Evolutionary conservation across 1,139 yeast genomes (phyloP), one percentile per base, ranked within the genome.

Genomic region (Meyerozyma carpophila): DNA sequence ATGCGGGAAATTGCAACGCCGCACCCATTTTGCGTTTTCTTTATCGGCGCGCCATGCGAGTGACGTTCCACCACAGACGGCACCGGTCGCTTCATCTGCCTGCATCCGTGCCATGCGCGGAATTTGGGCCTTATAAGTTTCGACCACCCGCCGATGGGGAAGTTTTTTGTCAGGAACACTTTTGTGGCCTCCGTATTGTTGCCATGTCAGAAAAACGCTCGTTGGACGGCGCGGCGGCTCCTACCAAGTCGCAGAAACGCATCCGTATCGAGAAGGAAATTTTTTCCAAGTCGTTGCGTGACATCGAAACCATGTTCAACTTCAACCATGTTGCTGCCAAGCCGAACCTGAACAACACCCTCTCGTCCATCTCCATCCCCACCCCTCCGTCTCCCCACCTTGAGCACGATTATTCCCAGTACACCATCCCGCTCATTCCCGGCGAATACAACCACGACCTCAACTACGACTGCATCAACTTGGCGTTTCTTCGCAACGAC

Each of bases 271-370:
- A 63, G 43, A 51, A 55, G 40, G 66, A 62, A 46, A 61, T 62
- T 37, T 63, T 62, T 43, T 58, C 61, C 44, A 62, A 59, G 41
- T 56, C 65, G 26, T 59, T 64, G 43, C 53, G 55, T 42, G 68
- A 63, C 43, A 62, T 63, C 28, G 65, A 64, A 39, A 51, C 51
- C 37, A 56, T 63, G 59, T 63, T 62, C 46, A 50, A 48, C 14
- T 47, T 53, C 40, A 36, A 36, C 32, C 41, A 42, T 20, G 37
- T 46, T 44, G 39, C 26, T 9, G n/a, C 25, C 26, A 16, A 18
- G 5, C 26, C 13, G 3, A 9, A 34, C 26, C 26, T 14, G 14
- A 10, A 11, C 26, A 18, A 16, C 9, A 20, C 37, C 26, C 7
- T 34, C 2, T 34, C 37, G 16, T 34, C 37, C 8, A 25, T 21